Evolutionary conservation across 192 early-diverging fungal genomes (phyloP), one percentile per base, ranked within the genome.

Genomic region (Umbelopsis sp.): DNA sequence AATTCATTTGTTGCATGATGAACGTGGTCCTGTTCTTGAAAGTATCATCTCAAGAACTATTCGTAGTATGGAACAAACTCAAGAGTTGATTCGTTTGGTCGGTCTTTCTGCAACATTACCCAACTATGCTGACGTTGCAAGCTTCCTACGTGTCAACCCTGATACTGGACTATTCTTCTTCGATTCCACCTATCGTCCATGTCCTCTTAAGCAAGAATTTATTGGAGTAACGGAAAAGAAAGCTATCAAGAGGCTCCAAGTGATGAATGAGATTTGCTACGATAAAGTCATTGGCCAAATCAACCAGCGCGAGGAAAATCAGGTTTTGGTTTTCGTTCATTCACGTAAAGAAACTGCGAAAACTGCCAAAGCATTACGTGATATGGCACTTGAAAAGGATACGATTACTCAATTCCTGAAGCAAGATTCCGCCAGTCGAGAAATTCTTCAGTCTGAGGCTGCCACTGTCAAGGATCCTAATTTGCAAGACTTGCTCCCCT

Each of bases 321-420:
- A 99, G 79, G 96, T 99, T 25, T 98, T 99, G 96, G 94, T 99
- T 7, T 99, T 99, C 88, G 98, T 99, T 41, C 97, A 99, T 71
- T 88, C 98, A 5, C 90, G 97, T 49, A 98, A 98, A 74, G 98
- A 98, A 65, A 98, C 98, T 6, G 97, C 95, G n/a, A 93, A 92
- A 70, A 97, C 95, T 0, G 96, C 96, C 2, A 84, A 91, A 79
- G 87, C 86, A 67, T 69, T 99, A 20, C 88, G 93, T 45, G 96
- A 99, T 76, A 91, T 97, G 92, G 95, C 94, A 6, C 76, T 98
- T 22, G 95, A 95, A 64, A 93, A 92, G 46, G 92, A 92, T 35
- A 92, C 91, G 1, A 90, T 94, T 52, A 91, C 86, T 4, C 78
- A 91, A 79, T 95, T 99, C 79, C 79, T 96, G 18, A 82, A 79